These are phyloP conservation scores for Nelumbo lutea DNA, from an alignment of 164 flowering plant species.

Conservation along the genomic window DNA sequence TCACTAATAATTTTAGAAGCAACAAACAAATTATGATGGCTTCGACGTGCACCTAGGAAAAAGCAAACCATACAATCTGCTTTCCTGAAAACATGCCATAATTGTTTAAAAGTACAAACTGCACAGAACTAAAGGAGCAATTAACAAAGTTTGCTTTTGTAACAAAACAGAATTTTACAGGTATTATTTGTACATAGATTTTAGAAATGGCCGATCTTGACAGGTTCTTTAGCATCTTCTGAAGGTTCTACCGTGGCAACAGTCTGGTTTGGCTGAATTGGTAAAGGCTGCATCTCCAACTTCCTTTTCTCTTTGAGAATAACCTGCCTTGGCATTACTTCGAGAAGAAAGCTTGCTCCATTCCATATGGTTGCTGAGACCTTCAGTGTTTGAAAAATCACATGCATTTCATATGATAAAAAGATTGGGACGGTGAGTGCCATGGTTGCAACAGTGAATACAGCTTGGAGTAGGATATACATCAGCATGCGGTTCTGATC, in stretches of 20 bases:
- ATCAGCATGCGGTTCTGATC: slow-evolving; percentile 85
- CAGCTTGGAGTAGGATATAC: slow-evolving; percentile 76
- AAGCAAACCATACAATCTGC: too few species aligned
- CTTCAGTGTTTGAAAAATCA: slow-evolving; percentile 76
- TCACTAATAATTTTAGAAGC: too few species aligned
- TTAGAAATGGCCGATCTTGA: slow-evolving; percentile 16
- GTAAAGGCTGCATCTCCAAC: slow-evolving; percentile 40
- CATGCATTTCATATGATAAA: slow-evolving; percentile 64
- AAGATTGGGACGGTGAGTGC: slow-evolving; percentile 95
- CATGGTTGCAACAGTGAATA: slow-evolving; percentile 87
- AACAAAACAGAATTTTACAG: slow-evolving; percentile 8
- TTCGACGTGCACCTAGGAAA: too few species aligned
- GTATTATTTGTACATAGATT: slow-evolving; percentile 2
- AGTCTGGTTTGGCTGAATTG: slow-evolving; percentile 13
- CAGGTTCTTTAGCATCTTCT: slow-evolving; percentile 2
- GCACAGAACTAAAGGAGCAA: not conserved
- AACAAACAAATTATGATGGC: too few species aligned
- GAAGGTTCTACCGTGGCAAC: slow-evolving; percentile 8
- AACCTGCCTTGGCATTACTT: slow-evolving; percentile 94
- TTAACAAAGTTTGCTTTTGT: too few species aligned
- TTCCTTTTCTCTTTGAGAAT: slow-evolving; percentile 87
- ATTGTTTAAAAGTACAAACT: not conserved
- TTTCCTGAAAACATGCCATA: not conserved
- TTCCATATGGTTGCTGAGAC: slow-evolving; percentile 89
- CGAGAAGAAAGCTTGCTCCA: slow-evolving; percentile 88